Conservation (phyloP, 495 filamentous ascomycete genomes). For the Cudoniella acicularis region DNA sequence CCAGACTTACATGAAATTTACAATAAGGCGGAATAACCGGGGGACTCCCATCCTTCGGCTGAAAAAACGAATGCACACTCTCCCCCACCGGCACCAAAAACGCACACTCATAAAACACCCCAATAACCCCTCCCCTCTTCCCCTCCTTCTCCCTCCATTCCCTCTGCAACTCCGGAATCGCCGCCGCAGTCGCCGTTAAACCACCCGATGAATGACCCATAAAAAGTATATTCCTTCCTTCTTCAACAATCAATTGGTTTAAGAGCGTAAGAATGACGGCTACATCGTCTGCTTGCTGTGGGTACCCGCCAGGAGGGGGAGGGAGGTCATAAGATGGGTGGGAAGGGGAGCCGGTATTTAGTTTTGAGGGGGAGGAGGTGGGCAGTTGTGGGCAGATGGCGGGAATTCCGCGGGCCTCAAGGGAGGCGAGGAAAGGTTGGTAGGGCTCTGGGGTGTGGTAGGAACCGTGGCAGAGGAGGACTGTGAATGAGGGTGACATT, state of each 20-base stretch:
- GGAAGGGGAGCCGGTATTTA: neutral
- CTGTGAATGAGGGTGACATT: conserved; percentile 15
- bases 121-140: neutral
- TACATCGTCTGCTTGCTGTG: neutral
- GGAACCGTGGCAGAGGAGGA: neutral
- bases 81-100: neutral
- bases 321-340: neutral
- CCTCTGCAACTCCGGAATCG: neutral
- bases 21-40: neutral
- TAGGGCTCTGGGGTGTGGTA: neutral
- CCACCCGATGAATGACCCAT: neutral
- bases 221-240: neutral
- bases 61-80: neutral
- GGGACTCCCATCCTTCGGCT: neutral
- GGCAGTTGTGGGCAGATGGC: neutral
- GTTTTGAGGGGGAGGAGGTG: neutral
- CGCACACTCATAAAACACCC: neutral
- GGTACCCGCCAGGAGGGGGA: neutral
- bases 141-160: neutral
- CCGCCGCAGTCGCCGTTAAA: neutral
- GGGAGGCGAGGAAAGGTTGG: neutral
- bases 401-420: neutral
- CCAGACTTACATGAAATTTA: neutral
- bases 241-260: neutral
- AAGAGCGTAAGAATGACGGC: neutral